Conservation (phyloP, 768 basidiomycete genomes). For the Suillus luteus region DNA sequence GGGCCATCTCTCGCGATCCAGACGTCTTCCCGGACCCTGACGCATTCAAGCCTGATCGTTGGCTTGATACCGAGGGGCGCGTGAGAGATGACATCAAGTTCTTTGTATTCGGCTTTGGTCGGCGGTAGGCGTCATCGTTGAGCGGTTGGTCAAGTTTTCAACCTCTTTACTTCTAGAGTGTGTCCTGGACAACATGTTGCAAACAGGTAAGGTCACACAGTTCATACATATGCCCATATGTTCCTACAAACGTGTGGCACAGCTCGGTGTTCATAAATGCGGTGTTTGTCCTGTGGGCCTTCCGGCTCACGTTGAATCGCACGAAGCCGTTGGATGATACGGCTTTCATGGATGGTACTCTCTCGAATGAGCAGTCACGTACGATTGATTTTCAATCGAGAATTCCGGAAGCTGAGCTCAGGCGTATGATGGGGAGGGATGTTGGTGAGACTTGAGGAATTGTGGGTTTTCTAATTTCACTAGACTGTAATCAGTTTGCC, state of each 20-base stretch:
- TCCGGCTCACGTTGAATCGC: constrained; percentile 37
- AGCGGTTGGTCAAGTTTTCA: neutral
- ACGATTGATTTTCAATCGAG: constrained; percentile 53
- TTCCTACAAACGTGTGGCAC: neutral
- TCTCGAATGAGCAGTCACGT: constrained; percentile 45
- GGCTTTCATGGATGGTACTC: constrained; percentile 43
- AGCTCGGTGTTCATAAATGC: constrained; percentile 7
- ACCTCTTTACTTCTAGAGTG: constrained; percentile 28
- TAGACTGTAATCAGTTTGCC: neutral
- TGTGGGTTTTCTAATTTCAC: neutral
- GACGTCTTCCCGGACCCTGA: constrained; percentile 41
- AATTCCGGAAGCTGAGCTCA: constrained; percentile 14
- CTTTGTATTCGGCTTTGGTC: constrained; percentile 57
- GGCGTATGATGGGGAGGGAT: constrained; percentile 4
- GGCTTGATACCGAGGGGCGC: constrained; percentile 46
- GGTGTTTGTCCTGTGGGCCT: constrained; percentile 5
- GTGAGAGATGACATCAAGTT: constrained; percentile 50
- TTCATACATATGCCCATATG: neutral
- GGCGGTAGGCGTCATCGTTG: constrained; percentile 19
- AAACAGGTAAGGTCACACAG: constrained; percentile 2
- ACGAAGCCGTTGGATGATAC: constrained; percentile 52
- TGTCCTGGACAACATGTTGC: constrained; percentile 9
- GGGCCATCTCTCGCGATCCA: constrained; percentile 29
- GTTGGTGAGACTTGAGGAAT: neutral
- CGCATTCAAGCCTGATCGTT: constrained; percentile 55